Evolutionary conservation across 345 rosid species (phyloP).

Genomic region (Sisymbrium irio): DNA sequence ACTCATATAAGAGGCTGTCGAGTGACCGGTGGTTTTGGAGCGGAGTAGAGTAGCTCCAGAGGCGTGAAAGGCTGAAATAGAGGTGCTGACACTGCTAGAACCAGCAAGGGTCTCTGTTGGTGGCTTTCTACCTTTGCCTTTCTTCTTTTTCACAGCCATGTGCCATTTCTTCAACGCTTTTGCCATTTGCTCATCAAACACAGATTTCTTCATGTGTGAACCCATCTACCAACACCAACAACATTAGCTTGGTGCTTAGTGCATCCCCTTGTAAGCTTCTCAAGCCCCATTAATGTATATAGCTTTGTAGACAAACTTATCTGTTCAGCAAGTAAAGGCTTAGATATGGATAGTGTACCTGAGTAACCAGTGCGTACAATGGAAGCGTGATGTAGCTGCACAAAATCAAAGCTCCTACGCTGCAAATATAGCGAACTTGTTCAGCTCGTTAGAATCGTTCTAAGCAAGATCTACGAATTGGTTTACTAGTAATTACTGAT

Average conservation of each 20-base stretch:
- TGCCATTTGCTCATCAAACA: conserved; percentile 78
- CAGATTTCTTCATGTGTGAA: conserved; percentile 71
- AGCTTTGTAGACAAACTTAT: background rate
- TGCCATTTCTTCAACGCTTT: conserved; percentile 87
- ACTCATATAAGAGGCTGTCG: conserved; percentile 30
- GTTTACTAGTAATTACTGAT: background rate
- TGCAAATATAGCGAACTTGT: conserved; percentile 38
- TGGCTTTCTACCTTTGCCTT: conserved; percentile 34
- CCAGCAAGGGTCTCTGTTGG: conserved; percentile 42
- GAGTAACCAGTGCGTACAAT: conserved; percentile 74
- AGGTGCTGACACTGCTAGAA: conserved; percentile 32
- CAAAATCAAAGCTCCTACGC: conserved; percentile 52
- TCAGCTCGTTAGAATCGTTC: background rate
- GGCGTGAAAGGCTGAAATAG: conserved; percentile 20
- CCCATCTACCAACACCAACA: conserved; percentile 50
- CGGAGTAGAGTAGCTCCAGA: conserved; percentile 50
- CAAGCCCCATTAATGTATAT: background rate
- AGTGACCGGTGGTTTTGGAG: conserved; percentile 73
- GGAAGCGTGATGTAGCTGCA: conserved; percentile 92
- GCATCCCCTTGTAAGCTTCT: background rate
- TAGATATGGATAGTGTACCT: conserved; percentile 46
- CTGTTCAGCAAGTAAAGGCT: conserved; percentile 15
- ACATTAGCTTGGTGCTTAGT: background rate
- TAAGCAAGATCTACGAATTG: background rate
- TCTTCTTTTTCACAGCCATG: conserved; percentile 59